phyloP scores from a whole-genome alignment of 2,329 filamentous ascomycete species.

The Penicillium paneum region DNA sequence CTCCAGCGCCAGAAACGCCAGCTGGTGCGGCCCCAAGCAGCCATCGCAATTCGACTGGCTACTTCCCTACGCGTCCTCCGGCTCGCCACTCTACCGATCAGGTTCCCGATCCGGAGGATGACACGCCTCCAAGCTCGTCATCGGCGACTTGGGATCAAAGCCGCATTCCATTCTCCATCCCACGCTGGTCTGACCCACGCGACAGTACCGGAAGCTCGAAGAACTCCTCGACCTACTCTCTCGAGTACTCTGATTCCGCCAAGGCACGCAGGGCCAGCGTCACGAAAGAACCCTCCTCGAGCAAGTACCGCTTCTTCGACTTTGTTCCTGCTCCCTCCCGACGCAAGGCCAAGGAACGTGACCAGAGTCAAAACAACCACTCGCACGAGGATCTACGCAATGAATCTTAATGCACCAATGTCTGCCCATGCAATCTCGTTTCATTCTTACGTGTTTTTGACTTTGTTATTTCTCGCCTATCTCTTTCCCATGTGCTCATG shows the following conservation, averaged over 20 bases:
- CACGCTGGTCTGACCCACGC: slow-evolving; percentile 40
- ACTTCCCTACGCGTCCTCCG: slow-evolving; percentile 39
- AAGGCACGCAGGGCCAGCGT: slow-evolving; percentile 40
- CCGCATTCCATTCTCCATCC: slow-evolving; percentile 41
- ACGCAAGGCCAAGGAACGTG: slow-evolving; percentile 42
- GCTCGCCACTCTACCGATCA: slow-evolving; percentile 41
- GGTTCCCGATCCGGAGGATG: slow-evolving; percentile 40
- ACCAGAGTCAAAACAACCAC: slow-evolving; percentile 32
- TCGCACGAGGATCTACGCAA: slow-evolving; percentile 36
- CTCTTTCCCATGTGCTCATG: slow-evolving; percentile 32
- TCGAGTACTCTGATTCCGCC: slow-evolving; percentile 39
- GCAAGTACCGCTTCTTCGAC: slow-evolving; percentile 46
- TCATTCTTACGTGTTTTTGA: slow-evolving; percentile 23
- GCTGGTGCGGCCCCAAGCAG: slow-evolving; percentile 29
- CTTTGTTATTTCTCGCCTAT: slow-evolving; percentile 10
- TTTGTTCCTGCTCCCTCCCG: slow-evolving; percentile 43
- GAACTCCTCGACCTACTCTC: slow-evolving; percentile 47
- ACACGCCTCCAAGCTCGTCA: slow-evolving; percentile 46
- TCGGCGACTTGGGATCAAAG: slow-evolving; percentile 44
- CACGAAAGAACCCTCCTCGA: slow-evolving; percentile 37
- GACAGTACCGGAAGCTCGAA: slow-evolving; percentile 46
- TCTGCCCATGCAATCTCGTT: slow-evolving; percentile 24
- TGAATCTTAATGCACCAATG: slow-evolving; percentile 24
- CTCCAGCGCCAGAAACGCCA: slow-evolving; percentile 35
- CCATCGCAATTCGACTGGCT: slow-evolving; percentile 43